Percentiles rank a stretch among this genome's conserved stretches.
Evolutionary conservation across 1,284 basidiomycete genomes (phyloP).

Genomic region (Ceratobasidium sp.): DNA sequence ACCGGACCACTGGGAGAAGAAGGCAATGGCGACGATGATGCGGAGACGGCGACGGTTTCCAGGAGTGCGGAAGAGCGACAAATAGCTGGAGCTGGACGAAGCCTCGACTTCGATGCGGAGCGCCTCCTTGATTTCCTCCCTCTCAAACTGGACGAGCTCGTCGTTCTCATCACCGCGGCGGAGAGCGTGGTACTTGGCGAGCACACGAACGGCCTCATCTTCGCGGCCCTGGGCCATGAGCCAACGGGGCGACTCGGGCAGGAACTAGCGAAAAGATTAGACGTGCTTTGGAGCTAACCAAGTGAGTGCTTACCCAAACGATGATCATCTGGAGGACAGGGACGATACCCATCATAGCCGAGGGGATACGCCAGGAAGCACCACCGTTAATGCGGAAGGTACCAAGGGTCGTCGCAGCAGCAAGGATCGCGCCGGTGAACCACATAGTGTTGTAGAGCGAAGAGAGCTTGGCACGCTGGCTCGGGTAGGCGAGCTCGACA

Average conservation of each 20-base stretch:
- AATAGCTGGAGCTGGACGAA: slow-evolving; percentile 61
- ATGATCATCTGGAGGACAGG: slow-evolving; percentile 65
- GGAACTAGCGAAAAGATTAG: slow-evolving; percentile 19
- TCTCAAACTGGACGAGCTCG: slow-evolving; percentile 53
- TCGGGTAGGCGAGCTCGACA: slow-evolving; percentile 67
- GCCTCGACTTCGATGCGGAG: slow-evolving; percentile 68
- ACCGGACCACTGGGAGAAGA: slow-evolving; percentile 75
- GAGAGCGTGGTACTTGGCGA: slow-evolving; percentile 49
- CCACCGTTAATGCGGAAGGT: slow-evolving; percentile 48
- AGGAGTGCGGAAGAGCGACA: slow-evolving; percentile 64
- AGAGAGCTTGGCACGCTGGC: slow-evolving; percentile 64
- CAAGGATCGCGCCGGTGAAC: slow-evolving; percentile 56
- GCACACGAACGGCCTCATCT: slow-evolving; percentile 47
- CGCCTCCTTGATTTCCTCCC: slow-evolving; percentile 66
- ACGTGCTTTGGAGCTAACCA: neutral
- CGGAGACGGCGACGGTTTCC: slow-evolving; percentile 70
- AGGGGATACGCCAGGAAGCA: slow-evolving; percentile 69
- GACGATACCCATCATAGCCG: slow-evolving; percentile 68
- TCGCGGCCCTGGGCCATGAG: slow-evolving; percentile 50
- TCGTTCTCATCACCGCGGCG: slow-evolving; percentile 51
- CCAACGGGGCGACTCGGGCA: slow-evolving; percentile 50
- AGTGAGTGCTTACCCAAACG: slow-evolving; percentile 55
- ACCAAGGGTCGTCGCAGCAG: slow-evolving; percentile 49
- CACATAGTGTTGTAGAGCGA: slow-evolving; percentile 68
- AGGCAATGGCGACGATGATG: slow-evolving; percentile 65